A percentile compares a stretch with the other conserved stretches of the same genome.
Conservation (phyloP, 2,329 filamentous ascomycete species). For the Pseudogymnoascus sp. region DNA sequence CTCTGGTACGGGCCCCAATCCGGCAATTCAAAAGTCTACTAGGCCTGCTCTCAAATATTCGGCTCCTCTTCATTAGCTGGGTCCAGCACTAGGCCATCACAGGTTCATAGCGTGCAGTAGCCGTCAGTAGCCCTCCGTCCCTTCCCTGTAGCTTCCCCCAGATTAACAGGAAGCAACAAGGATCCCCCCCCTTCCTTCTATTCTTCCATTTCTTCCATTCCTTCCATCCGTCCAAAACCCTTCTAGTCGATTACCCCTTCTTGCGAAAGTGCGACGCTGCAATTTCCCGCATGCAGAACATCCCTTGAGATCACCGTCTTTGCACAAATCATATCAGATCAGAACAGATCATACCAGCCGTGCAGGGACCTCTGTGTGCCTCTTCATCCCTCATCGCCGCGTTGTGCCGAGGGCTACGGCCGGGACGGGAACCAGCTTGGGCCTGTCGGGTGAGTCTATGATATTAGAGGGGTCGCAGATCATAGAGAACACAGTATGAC, state of each 20-base stretch:
- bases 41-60: not conserved
- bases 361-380: not conserved
- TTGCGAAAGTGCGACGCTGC: not conserved
- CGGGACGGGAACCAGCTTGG: not conserved
- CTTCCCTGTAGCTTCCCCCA: not conserved
- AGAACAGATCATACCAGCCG: not conserved
- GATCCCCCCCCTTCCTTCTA: not conserved
- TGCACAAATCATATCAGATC: conserved; percentile 2
- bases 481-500: not conserved
- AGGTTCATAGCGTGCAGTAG: conserved; percentile 6
- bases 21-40: not conserved
- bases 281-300: conserved; percentile 7
- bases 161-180: conserved; percentile 1
- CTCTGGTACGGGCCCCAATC: not conserved
- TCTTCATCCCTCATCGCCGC: not conserved
- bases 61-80: not conserved
- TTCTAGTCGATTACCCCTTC: conserved; percentile 4
- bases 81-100: not conserved
- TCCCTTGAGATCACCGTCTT: not conserved
- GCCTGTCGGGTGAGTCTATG: too few relatives aligned
- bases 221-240: not conserved
- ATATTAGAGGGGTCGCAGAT: not conserved
- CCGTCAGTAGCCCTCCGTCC: not conserved
- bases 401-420: conserved; percentile 3
- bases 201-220: conserved; percentile 1